phyloP scores from a whole-genome alignment of 2,329 filamentous ascomycete species.

The Mycosphaerella arachidis region DNA sequence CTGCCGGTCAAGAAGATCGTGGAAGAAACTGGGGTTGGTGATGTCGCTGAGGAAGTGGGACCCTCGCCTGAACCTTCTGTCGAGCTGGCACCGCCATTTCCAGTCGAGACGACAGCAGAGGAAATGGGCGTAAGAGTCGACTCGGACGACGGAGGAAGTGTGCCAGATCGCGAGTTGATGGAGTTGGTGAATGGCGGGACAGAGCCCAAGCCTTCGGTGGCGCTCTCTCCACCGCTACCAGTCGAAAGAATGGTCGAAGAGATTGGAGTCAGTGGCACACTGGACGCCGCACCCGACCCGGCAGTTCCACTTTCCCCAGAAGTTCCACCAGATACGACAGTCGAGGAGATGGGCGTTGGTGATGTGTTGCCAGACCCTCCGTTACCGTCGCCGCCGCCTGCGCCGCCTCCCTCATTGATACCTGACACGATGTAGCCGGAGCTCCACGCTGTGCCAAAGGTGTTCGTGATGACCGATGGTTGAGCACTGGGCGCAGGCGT shows the following conservation, averaged over 20 bases:
- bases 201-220: not conserved
- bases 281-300: not conserved
- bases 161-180: constrained; percentile 6
- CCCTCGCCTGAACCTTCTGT: not conserved
- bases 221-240: constrained; percentile 4
- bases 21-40: not conserved
- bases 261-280: constrained; percentile 7
- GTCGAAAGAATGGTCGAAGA: constrained; percentile 9
- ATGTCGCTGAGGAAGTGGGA: not conserved
- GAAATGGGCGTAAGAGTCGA: not conserved
- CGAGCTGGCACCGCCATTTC: not conserved
- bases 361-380: constrained; percentile 6
- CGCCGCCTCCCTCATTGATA: constrained; percentile 14
- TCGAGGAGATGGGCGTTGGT: constrained; percentile 4
- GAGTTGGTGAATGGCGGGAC: not conserved
- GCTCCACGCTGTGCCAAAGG: constrained; percentile 22
- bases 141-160: constrained; percentile 3
- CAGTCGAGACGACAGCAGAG: not conserved
- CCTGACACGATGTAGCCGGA: constrained; percentile 18
- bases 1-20: not conserved
- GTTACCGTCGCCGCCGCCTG: constrained; percentile 14
- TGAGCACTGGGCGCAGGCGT: constrained; percentile 14
- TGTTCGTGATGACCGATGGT: constrained; percentile 15
- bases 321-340: not conserved
- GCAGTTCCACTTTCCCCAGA: constrained; percentile 5